phyloP scores from a whole-genome alignment of 2,329 filamentous ascomycete genomes.

The Pseudopyricularia javanii region DNA sequence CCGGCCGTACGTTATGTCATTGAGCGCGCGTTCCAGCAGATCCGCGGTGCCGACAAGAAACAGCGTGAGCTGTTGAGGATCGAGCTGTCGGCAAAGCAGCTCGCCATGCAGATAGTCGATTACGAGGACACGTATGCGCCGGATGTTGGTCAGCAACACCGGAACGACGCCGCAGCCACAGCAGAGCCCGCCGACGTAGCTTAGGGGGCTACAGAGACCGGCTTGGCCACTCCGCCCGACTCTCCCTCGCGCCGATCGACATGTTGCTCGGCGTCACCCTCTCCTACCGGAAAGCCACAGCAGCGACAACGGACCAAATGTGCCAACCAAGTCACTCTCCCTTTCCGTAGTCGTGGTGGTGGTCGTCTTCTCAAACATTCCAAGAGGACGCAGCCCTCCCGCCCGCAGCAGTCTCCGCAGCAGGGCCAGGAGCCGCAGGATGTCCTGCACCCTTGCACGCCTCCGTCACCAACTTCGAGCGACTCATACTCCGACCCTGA shows the following conservation, averaged over 20 bases:
- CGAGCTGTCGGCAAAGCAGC: constrained; percentile 39
- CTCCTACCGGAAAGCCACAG: no score
- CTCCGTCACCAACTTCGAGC: no score
- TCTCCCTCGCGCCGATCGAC: neutral
- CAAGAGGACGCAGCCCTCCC: no score
- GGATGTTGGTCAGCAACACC: constrained; percentile 12
- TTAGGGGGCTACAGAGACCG: neutral
- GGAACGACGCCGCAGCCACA: constrained; percentile 8
- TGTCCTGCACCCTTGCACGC: no score
- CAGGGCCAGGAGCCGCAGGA: no score
- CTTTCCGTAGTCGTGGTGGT: no score
- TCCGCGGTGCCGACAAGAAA: constrained; percentile 27
- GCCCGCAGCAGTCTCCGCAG: no score
- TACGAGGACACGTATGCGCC: constrained; percentile 30
- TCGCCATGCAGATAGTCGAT: constrained; percentile 38
- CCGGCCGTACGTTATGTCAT: constrained; percentile 28
- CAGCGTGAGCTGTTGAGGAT: constrained; percentile 36
- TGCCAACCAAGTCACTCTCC: no score
- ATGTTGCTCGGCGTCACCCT: no score
- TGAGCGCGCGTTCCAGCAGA: constrained; percentile 32
- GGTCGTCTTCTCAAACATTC: no score
- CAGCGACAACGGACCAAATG: no score
- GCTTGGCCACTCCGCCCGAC: neutral
- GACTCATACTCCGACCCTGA: no score
- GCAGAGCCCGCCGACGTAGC: neutral